These are phyloP conservation scores for Leonotis leonurus DNA, from an alignment of 257 asterid species.

Conservation along the genomic window DNA sequence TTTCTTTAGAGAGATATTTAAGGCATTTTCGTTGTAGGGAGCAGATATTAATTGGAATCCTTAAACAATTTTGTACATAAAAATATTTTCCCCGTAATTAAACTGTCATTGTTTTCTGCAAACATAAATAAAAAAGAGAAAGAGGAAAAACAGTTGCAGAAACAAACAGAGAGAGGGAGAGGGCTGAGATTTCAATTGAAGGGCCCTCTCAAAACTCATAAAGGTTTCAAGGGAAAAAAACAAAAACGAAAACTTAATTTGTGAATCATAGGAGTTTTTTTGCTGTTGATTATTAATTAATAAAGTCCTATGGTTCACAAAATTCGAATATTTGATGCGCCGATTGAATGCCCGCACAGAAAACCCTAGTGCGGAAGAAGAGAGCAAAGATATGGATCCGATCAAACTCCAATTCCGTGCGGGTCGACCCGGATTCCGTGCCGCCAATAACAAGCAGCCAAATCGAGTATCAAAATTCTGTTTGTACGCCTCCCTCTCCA, in stretches of 20 bases:
- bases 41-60: neutral
- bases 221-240: neutral
- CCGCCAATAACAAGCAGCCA: constrained; percentile 29
- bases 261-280: constrained; percentile 27
- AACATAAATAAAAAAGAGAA: neutral
- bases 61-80: neutral
- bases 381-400: constrained; percentile 54
- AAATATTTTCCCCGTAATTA: neutral
- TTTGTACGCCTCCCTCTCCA: constrained; percentile 32
- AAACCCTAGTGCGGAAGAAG: constrained; percentile 33
- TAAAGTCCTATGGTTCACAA: constrained; percentile 54
- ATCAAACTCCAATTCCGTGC: constrained; percentile 55
- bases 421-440: constrained; percentile 44
- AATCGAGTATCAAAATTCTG: constrained; percentile 36
- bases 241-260: neutral
- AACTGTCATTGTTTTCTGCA: neutral
- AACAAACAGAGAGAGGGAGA: constrained; percentile 7
- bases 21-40: too few species aligned
- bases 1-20: too few species aligned
- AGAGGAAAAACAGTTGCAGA: neutral
- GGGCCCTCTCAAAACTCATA: constrained; percentile 28
- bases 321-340: constrained; percentile 74
- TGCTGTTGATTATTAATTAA: constrained; percentile 13
- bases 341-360: constrained; percentile 73
- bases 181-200: constrained; percentile 22